Evolutionary conservation across 2,329 filamentous ascomycete species (phyloP).

Genomic region (Trichoderma breve): DNA sequence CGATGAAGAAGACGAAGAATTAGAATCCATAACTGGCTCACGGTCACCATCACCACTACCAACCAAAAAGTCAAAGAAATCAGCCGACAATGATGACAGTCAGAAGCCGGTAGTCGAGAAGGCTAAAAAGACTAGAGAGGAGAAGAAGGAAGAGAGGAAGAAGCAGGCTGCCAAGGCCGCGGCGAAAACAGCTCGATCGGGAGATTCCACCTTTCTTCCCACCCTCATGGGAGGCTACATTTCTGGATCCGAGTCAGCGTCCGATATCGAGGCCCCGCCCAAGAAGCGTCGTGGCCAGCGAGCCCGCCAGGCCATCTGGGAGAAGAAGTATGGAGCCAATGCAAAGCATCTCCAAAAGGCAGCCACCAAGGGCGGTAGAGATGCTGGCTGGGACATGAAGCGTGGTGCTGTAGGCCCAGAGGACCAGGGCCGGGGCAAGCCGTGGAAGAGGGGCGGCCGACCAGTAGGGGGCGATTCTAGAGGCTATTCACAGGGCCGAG

Average conservation of each 20-base stretch:
- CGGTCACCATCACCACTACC: conserved; percentile 34
- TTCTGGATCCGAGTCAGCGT: conserved; percentile 69
- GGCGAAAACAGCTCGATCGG: conserved; percentile 24
- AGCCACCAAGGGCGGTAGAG: conserved; percentile 35
- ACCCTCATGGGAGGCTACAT: conserved; percentile 77
- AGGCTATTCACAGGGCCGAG: conserved; percentile 9
- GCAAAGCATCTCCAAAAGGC: conserved; percentile 62
- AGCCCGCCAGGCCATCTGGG: conserved; percentile 74
- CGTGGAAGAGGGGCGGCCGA: conserved; percentile 53
- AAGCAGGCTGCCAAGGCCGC: conserved; percentile 23
- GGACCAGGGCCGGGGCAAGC: conserved; percentile 38
- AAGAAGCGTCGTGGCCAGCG: conserved; percentile 70
- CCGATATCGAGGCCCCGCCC: conserved; percentile 62
- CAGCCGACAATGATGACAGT: conserved; percentile 23
- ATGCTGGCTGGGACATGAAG: conserved; percentile 58
- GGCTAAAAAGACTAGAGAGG: conserved; percentile 20
- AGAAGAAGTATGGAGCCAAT: conserved; percentile 72
- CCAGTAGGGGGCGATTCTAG: not conserved
- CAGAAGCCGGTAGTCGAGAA: conserved; percentile 12
- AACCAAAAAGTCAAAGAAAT: conserved; percentile 35
- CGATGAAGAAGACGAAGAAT: conserved; percentile 27
- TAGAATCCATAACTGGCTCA: conserved; percentile 25
- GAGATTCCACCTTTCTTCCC: conserved; percentile 65
- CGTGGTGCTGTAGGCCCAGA: conserved; percentile 52
- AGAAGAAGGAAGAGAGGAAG: conserved; percentile 21